Evolutionary conservation across 345 rosid genomes (phyloP).

Genomic region (Mangifera indica): DNA sequence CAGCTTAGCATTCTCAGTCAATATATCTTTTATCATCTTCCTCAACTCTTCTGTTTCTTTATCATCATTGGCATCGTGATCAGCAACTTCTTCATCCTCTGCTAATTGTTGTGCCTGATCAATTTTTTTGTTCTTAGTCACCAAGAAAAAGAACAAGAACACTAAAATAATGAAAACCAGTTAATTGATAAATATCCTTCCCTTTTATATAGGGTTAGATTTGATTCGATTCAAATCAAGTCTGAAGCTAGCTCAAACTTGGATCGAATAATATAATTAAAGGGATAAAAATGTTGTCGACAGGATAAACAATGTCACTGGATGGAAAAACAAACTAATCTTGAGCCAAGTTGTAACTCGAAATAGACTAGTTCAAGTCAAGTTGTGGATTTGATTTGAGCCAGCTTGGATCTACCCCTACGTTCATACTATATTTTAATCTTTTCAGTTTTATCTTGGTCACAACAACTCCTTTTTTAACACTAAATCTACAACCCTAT

Average conservation of each 20-base stretch:
- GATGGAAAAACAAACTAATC: no score
- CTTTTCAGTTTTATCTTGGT: neutral
- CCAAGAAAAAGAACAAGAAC: neutral
- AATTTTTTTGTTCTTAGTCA: neutral
- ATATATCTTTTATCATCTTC: conserved; percentile 48
- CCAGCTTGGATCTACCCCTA: no score
- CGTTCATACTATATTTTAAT: no score
- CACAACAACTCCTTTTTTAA: neutral
- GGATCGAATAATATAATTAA: no score
- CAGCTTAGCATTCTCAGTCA: conserved; percentile 53
- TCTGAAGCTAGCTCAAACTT: no score
- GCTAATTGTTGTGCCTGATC: conserved; percentile 55
- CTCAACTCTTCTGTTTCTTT: conserved; percentile 42
- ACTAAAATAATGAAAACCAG: neutral
- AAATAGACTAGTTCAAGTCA: no score
- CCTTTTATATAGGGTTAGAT: neutral
- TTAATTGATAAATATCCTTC: neutral
- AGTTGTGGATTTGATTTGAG: no score
- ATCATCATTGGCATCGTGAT: conserved; percentile 15
- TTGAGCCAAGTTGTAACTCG: no score
- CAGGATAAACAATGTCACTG: no score
- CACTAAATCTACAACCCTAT: neutral
- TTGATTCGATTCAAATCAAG: no score
- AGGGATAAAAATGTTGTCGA: no score
- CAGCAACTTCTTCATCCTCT: conserved; percentile 37